A percentile compares a stretch with the other conserved stretches of the same genome.
Conservation (phyloP, 1,284 basidiomycete species). For the Athelia sp. region DNA sequence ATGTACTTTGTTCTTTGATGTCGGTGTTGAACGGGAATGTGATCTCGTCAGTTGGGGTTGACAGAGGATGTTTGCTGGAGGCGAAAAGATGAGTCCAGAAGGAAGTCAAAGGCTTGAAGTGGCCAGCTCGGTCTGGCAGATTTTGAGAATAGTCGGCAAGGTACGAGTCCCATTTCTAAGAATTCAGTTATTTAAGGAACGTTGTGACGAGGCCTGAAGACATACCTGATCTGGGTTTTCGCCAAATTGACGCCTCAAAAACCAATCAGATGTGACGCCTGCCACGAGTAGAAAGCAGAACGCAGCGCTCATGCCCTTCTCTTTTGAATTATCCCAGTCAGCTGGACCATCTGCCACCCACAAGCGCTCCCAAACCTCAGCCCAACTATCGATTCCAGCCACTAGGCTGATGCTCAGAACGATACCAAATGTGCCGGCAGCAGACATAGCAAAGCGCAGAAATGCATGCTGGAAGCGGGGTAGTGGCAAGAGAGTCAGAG, state of each 20-base stretch:
- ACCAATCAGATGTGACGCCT: conserved; percentile 50
- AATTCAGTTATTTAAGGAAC: not conserved
- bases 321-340: conserved; percentile 47
- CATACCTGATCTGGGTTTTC: conserved; percentile 65
- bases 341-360: conserved; percentile 39
- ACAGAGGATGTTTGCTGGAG: not conserved
- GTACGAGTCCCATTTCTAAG: conserved; percentile 65
- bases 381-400: conserved; percentile 46
- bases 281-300: conserved; percentile 46
- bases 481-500: conserved; percentile 43
- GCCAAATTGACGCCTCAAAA: conserved; percentile 47
- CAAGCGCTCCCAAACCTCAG: conserved; percentile 55
- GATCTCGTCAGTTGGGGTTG: conserved; percentile 13
- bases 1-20: conserved; percentile 17
- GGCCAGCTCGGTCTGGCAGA: conserved; percentile 36
- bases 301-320: conserved; percentile 54
- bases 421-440: conserved; percentile 54
- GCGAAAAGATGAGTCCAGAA: conserved; percentile 49
- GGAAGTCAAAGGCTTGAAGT: conserved; percentile 42
- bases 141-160: conserved; percentile 49
- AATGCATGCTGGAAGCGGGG: conserved; percentile 37
- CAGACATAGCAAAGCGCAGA: conserved; percentile 44
- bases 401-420: conserved; percentile 51
- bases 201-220: conserved; percentile 6
- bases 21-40: conserved; percentile 26